phyloP scores from a whole-genome alignment of 2,329 filamentous ascomycete genomes.

The Zymoseptoria crescenta region DNA sequence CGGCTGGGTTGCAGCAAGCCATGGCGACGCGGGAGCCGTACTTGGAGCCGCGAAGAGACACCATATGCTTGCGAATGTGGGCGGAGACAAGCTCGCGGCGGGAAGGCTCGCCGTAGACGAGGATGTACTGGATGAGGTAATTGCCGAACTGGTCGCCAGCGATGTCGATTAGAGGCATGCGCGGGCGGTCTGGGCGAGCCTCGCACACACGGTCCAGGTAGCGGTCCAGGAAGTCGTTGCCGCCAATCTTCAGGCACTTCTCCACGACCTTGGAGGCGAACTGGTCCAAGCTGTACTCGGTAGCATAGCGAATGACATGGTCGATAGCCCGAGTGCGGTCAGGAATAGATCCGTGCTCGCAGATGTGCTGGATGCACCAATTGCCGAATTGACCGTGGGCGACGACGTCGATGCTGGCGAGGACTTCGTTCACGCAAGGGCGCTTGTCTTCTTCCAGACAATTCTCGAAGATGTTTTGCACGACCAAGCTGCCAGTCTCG shows the following conservation, averaged over 20 bases:
- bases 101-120: slow-evolving; percentile 77
- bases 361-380: slow-evolving; percentile 99
- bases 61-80: slow-evolving; percentile 98
- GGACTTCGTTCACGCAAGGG: slow-evolving; percentile 92
- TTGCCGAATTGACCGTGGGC: slow-evolving; percentile 97
- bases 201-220: slow-evolving; percentile 94
- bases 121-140: slow-evolving; percentile 94
- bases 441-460: slow-evolving; percentile 99
- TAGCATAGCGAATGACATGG: slow-evolving; percentile 85
- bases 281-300: slow-evolving; percentile 97
- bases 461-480: slow-evolving; percentile 99
- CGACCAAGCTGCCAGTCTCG: slow-evolving; percentile 93
- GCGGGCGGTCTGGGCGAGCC: slow-evolving; percentile 78
- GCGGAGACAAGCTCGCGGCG: slow-evolving; percentile 88
- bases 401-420: slow-evolving; percentile 90
- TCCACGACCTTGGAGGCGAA: slow-evolving; percentile 99
- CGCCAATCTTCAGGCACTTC: slow-evolving; percentile 96
- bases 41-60: slow-evolving; percentile 94
- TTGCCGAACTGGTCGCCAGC: slow-evolving; percentile 98
- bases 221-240: slow-evolving; percentile 78
- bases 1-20: slow-evolving; percentile 93
- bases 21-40: slow-evolving; percentile 97
- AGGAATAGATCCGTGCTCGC: slow-evolving; percentile 84
- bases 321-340: slow-evolving; percentile 92
- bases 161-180: slow-evolving; percentile 96